Evolutionary conservation across 495 filamentous ascomycete genomes (phyloP), one percentile per base, ranked within the genome.

Genomic region (Hypoxylon rickii): DNA sequence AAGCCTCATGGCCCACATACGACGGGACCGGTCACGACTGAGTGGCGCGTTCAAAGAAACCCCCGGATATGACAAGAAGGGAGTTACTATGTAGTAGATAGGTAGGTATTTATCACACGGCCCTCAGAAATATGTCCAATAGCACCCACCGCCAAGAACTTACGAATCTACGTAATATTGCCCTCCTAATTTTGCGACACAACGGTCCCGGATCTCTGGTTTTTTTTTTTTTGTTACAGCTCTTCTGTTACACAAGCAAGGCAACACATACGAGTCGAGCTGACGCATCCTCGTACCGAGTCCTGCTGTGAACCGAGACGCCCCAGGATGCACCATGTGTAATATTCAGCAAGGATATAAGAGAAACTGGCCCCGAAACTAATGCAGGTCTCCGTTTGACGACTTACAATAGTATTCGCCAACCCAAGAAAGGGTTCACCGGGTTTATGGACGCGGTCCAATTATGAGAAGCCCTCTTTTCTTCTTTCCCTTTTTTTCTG

Each of bases 321-420:
- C 44, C 16, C 41, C 17, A 55, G 39, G 58, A 44, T 56, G 44
- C 48, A 38, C 51, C 58, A 51, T 55, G 58, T 41, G 32, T 24
- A 5, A 8, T 5, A 2, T 2, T 13, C 20, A n/a, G 3, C 36
- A 39, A 24, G 18, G n/a, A 31, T 29, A 34, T 8, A 13, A 22
- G 5, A n/a, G 41, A 55, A 47, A 32, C 33, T 51, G 42, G 51
- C 4, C 15, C 29, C 33, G 10, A 7, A 39, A 40, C 52, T 57
- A 43, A 49, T 53, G 58, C 52, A 39, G 21, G 11, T 45, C 21
- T 39, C 58, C 58, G 16, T 48, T 43, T 13, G 40, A 33, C 40
- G 20, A 51, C 17, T 37, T 4, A 4, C 10, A 29, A 10, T 4
- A 4, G 24, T 7, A 29, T 46, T 50, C 24, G 17, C 4, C 29